Conservation (phyloP, 179 eudicot genomes). For the Nepenthes alata region DNA sequence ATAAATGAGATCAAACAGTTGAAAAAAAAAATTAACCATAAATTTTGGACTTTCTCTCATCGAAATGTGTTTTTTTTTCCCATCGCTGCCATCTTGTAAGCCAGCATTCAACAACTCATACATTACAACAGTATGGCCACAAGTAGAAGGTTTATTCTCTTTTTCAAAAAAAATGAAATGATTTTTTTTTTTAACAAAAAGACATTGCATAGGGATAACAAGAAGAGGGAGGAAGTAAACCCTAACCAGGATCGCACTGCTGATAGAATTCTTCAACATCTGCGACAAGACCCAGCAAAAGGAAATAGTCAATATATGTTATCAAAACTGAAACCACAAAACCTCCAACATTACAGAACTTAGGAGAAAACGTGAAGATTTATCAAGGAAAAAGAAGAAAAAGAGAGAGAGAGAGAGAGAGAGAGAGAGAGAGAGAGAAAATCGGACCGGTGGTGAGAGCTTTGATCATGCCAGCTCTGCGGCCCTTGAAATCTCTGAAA, state of each 20-base stretch:
- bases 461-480: constrained; percentile 57
- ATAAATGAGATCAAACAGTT: too few relatives aligned
- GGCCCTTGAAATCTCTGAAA: constrained; percentile 65
- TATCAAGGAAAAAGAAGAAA: background rate
- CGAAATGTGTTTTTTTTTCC: too few relatives aligned
- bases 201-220: too few relatives aligned
- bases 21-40: too few relatives aligned
- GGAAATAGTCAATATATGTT: background rate
- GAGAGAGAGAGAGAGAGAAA: background rate
- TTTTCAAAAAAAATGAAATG: too few relatives aligned
- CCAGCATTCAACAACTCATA: too few relatives aligned
- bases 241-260: constrained; percentile 3
- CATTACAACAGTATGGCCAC: too few relatives aligned
- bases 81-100: too few relatives aligned
- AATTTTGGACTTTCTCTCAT: too few relatives aligned
- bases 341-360: background rate
- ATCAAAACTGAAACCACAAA: background rate
- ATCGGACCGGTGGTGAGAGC: constrained; percentile 61
- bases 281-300: background rate
- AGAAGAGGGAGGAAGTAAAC: constrained; percentile 3
- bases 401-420: background rate
- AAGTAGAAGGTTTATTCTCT: too few relatives aligned
- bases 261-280: background rate
- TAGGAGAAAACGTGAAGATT: background rate
- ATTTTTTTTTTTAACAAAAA: too few relatives aligned